These are phyloP conservation scores for Hippophae rhamnoides DNA, from an alignment of 306 rosid genomes.

Conservation along the genomic window DNA sequence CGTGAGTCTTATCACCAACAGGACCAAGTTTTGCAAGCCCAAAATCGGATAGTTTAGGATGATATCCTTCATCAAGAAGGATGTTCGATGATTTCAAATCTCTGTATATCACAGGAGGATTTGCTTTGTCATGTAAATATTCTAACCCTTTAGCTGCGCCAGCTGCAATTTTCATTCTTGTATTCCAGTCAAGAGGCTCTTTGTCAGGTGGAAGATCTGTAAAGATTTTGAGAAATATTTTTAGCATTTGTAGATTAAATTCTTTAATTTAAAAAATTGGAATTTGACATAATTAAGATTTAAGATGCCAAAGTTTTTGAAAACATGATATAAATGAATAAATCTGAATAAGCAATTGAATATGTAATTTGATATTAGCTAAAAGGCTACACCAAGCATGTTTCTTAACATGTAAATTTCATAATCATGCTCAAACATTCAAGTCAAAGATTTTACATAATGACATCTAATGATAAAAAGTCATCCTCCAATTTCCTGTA, in stretches of 20 bases:
- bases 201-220: slow-evolving; percentile 55
- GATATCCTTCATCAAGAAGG: slow-evolving; percentile 60
- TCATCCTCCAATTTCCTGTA: no score
- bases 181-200: slow-evolving; percentile 78
- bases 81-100: slow-evolving; percentile 77
- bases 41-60: slow-evolving; percentile 74
- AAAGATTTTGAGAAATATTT: slow-evolving; percentile 12
- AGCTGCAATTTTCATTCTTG: slow-evolving; percentile 77
- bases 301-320: no score
- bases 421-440: no score
- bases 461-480: no score
- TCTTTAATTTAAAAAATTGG: no score
- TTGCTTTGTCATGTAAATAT: slow-evolving; percentile 62
- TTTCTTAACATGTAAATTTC: no score
- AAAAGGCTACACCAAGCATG: no score
- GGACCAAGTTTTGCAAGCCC: slow-evolving; percentile 84
- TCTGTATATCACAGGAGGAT: slow-evolving; percentile 67
- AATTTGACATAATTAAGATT: no score
- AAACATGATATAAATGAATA: no score
- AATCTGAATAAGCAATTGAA: no score
- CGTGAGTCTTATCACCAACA: slow-evolving; percentile 68
- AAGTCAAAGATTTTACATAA: no score
- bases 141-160: slow-evolving; percentile 86
- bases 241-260: not conserved
- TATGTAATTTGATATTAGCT: no score